Evolutionary conservation across 305 asterid species (phyloP), one percentile per base, ranked within the genome.

Genomic region (Fraxinus floribunda): DNA sequence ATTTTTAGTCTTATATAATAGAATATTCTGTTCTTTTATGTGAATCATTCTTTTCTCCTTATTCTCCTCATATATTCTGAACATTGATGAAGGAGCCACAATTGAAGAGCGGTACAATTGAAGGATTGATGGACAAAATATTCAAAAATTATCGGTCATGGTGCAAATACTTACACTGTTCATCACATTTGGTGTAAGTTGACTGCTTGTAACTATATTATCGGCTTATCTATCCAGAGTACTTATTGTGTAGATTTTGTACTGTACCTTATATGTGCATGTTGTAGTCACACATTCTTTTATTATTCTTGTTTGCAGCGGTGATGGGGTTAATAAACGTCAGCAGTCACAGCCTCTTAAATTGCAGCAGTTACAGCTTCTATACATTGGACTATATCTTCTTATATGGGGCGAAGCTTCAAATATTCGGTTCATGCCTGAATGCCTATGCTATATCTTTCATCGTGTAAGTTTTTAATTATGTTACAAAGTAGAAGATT

Each of bases 361-460:
- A 57, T 24, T 91, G 93, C 95, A 88, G 81, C 99, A 97, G 87
- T 87, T 90, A 62, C 94, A 93, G 89, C 98, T 97, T 88, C 98
- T 97, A 73, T 94, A 97, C 91, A 92, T 94, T 80, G 98, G 91
- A 74, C 96, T 97, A 73, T 97, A 94, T 93, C 97, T 97, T 83
- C 98, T 97, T 86, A 94, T 97, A 74, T 97, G 99, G 99, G 98
- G 99, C 44, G 99, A 97, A 94, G 98, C 98, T 85, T 97, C 99
- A 81, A 97, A 97, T 81, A 88, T 97, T 78, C 98, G 99, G 38
- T 97, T 97, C 84, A 97, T 97, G 99, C 99, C 99, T 13, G 99
- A 97, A 83, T 97, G 99, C 91, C 75, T 95, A 72, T 97, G 99
- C 94, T 97, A 94, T 88, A 93, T 97, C 72, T 97, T 97, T 88